A percentile compares a stretch with the other conserved stretches of the same genome.
phyloP scores from a whole-genome alignment of 257 asterid genomes.

The Jaltomata sinuosa region DNA sequence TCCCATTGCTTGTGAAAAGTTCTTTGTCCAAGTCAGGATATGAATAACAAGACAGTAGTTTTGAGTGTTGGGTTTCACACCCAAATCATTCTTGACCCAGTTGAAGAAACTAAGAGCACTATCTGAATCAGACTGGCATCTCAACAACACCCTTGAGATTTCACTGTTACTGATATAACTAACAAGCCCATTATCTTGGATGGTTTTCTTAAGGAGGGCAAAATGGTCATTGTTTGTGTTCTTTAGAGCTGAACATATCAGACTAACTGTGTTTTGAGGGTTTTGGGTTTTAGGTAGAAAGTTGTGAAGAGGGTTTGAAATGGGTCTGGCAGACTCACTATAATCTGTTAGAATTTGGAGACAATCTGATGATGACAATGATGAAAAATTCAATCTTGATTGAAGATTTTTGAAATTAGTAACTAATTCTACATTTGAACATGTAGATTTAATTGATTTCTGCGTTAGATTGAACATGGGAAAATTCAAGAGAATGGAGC shows the following conservation, averaged over 20 bases:
- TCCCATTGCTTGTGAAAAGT: slow-evolving; percentile 56
- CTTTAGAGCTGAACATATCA: slow-evolving; percentile 48
- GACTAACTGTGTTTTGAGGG: slow-evolving; percentile 59
- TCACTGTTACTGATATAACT: slow-evolving; percentile 41
- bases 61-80: slow-evolving; percentile 25
- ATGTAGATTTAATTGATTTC: background rate
- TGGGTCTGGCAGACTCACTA: slow-evolving; percentile 5
- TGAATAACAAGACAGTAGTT: slow-evolving; percentile 57
- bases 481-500: background rate
- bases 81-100: slow-evolving; percentile 52
- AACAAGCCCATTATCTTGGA: slow-evolving; percentile 36
- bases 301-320: slow-evolving; percentile 46
- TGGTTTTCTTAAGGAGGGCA: slow-evolving; percentile 15
- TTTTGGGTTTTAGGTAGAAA: slow-evolving; percentile 56
- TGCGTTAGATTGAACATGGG: background rate
- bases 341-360: slow-evolving; percentile 20
- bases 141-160: slow-evolving; percentile 57
- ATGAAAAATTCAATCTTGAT: background rate
- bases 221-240: slow-evolving; percentile 23
- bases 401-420: background rate
- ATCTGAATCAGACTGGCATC: slow-evolving; percentile 77
- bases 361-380: slow-evolving; percentile 1
- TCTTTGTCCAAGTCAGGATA: slow-evolving; percentile 64
- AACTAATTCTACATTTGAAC: background rate
- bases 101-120: slow-evolving; percentile 58